These are phyloP conservation scores for Umbelopsis sp. DNA, from an alignment of 371 early-diverging fungal genomes.

Conservation along the genomic window DNA sequence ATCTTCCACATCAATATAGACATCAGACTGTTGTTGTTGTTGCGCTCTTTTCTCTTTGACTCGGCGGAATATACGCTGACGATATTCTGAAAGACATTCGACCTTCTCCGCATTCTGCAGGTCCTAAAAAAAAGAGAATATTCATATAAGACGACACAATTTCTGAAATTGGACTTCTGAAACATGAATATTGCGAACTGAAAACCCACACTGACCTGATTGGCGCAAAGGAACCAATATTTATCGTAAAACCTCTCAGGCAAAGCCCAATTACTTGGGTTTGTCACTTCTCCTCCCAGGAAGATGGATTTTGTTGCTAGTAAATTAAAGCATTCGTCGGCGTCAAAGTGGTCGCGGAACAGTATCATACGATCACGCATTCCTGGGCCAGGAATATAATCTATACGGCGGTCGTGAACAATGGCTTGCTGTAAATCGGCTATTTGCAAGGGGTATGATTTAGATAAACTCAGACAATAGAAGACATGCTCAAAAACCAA, in stretches of 20 bases:
- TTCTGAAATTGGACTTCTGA: not conserved
- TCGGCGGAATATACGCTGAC: not conserved
- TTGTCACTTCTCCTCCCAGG: slow-evolving; percentile 37
- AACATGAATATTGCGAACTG: not conserved
- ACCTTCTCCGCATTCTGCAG: not conserved
- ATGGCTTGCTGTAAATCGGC: slow-evolving; percentile 23
- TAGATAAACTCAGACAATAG: not conserved
- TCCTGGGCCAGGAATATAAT: slow-evolving; percentile 37
- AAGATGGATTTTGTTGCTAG: slow-evolving; percentile 36
- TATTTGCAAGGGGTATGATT: not conserved
- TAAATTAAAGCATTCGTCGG: slow-evolving; percentile 39
- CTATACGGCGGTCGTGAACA: slow-evolving; percentile 41
- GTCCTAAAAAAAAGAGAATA: not conserved
- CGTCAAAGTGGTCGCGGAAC: slow-evolving; percentile 34
- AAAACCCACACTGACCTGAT: not conserved
- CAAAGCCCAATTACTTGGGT: slow-evolving; percentile 40
- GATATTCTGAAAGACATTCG: not conserved
- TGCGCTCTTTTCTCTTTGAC: slow-evolving; percentile 2
- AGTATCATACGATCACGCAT: slow-evolving; percentile 45
- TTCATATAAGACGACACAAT: no score
- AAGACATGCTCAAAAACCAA: not conserved
- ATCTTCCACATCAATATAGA: not conserved
- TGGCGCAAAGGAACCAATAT: slow-evolving; percentile 29
- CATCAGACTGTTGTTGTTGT: not conserved
- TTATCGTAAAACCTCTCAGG: slow-evolving; percentile 38